Evolutionary conservation across 2,329 filamentous ascomycete species (phyloP).

Genomic region (Macrophomina tecta): DNA sequence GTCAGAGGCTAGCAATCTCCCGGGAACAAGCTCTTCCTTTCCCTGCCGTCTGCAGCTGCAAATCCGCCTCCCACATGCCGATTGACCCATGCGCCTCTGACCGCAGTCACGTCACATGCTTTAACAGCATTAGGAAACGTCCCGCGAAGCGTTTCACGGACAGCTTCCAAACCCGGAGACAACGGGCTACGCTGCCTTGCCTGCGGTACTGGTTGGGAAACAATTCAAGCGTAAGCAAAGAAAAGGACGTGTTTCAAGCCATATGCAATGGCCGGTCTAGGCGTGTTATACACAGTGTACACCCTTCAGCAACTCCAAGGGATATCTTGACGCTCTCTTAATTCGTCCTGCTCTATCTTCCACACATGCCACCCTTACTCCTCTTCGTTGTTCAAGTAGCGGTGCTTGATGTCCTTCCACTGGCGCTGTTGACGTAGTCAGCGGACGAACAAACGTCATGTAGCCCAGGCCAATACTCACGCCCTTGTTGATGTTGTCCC

Average conservation of each 20-base stretch:
- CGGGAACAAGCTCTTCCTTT: neutral
- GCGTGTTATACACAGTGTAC: conserved; percentile 22
- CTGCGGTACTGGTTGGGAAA: neutral
- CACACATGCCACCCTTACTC: conserved; percentile 54
- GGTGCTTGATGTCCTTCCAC: conserved; percentile 99
- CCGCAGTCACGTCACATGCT: neutral
- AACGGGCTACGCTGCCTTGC: neutral
- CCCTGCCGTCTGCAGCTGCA: neutral
- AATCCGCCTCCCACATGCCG: neutral
- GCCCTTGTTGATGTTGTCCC: conserved; percentile 89
- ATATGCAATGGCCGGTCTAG: conserved; percentile 13
- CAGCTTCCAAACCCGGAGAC: neutral
- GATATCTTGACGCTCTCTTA: conserved; percentile 19
- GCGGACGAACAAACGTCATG: conserved; percentile 10
- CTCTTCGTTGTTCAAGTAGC: conserved; percentile 76
- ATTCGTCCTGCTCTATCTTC: conserved; percentile 17
- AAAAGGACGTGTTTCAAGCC: conserved; percentile 18
- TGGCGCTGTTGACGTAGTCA: conserved; percentile 72
- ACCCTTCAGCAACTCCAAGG: conserved; percentile 3
- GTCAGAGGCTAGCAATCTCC: neutral
- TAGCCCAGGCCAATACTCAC: conserved; percentile 64
- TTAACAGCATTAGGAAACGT: neutral
- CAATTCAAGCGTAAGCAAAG: neutral
- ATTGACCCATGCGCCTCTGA: too few species aligned
- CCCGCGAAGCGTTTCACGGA: neutral